Evolutionary conservation across 2,329 filamentous ascomycete species (phyloP).

Genomic region (Domatiomyces catenatus): DNA sequence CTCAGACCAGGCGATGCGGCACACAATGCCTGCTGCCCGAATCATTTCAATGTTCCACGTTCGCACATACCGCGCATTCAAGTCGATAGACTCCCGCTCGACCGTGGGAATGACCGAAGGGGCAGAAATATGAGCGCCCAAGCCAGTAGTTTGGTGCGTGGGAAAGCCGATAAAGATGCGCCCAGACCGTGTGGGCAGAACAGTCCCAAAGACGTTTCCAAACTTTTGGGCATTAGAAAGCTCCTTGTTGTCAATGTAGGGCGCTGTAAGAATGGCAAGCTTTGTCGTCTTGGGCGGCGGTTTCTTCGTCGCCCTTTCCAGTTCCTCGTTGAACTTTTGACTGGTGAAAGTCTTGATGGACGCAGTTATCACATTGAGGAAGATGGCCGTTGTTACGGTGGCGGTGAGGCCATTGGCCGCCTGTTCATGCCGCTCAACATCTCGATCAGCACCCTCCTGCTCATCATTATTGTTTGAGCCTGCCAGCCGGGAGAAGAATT

Average conservation of each 20-base stretch:
- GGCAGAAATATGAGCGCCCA: constrained; percentile 85
- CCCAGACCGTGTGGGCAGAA: constrained; percentile 76
- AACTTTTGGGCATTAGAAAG: constrained; percentile 19
- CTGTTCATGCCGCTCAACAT: constrained; percentile 35
- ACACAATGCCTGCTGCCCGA: constrained; percentile 75
- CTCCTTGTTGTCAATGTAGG: constrained; percentile 48
- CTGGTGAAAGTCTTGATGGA: constrained; percentile 62
- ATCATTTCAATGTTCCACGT: constrained; percentile 94
- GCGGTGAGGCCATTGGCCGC: constrained; percentile 61
- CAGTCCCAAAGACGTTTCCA: constrained; percentile 69
- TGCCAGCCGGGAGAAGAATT: constrained; percentile 68
- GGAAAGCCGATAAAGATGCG: constrained; percentile 96
- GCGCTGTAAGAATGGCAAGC: constrained; percentile 77
- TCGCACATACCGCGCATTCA: constrained; percentile 88
- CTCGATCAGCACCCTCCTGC: constrained; percentile 29
- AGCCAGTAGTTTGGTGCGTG: constrained; percentile 89
- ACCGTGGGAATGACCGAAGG: constrained; percentile 95
- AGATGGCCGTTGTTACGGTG: constrained; percentile 55
- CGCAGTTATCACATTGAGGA: constrained; percentile 75
- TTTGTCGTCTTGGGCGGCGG: constrained; percentile 78
- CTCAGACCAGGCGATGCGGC: constrained; percentile 70
- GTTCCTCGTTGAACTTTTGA: constrained; percentile 59
- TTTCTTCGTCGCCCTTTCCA: constrained; percentile 94
- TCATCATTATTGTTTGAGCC: constrained; percentile 38
- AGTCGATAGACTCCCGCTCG: constrained; percentile 87